A percentile compares a stretch with the other conserved stretches of the same genome.
phyloP scores from a whole-genome alignment of 2,329 filamentous ascomycete genomes.

The Ilyonectria destructans region DNA sequence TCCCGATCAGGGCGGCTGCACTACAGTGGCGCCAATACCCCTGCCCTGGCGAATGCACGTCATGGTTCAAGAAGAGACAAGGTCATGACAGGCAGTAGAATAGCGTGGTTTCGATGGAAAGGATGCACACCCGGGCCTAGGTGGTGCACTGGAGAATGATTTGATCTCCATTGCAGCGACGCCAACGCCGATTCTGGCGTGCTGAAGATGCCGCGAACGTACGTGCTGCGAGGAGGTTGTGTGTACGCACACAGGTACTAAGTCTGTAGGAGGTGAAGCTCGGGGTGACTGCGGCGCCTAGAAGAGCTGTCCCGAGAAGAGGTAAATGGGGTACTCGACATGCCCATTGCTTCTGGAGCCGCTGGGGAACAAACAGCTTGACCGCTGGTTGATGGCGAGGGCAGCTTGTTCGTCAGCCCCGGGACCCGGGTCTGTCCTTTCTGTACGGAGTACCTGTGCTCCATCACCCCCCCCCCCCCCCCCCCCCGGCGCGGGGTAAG shows the following conservation, averaged over 20 bases:
- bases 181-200: constrained; percentile 38
- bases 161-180: constrained; percentile 43
- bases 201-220: constrained; percentile 23
- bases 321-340: constrained; percentile 8
- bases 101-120: constrained; percentile 40
- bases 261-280: constrained; percentile 1
- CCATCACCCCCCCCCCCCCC: constrained; percentile 34
- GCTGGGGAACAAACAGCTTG: constrained; percentile 29
- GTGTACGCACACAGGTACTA: neutral
- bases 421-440: constrained; percentile 37
- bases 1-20: constrained; percentile 44
- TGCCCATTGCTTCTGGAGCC: constrained; percentile 29
- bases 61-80: constrained; percentile 50
- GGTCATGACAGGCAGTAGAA: constrained; percentile 44
- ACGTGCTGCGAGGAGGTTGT: constrained; percentile 15
- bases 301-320: constrained; percentile 6
- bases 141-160: constrained; percentile 42
- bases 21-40: constrained; percentile 37
- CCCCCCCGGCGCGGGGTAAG: constrained; percentile 38
- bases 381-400: constrained; percentile 45
- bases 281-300: constrained; percentile 6
- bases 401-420: constrained; percentile 30
- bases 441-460: constrained; percentile 25
- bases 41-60: constrained; percentile 47
- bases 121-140: constrained; percentile 29